Evolutionary conservation across 257 asterid species (phyloP), one percentile per base, ranked within the genome.

Genomic region (Ballota nigra): DNA sequence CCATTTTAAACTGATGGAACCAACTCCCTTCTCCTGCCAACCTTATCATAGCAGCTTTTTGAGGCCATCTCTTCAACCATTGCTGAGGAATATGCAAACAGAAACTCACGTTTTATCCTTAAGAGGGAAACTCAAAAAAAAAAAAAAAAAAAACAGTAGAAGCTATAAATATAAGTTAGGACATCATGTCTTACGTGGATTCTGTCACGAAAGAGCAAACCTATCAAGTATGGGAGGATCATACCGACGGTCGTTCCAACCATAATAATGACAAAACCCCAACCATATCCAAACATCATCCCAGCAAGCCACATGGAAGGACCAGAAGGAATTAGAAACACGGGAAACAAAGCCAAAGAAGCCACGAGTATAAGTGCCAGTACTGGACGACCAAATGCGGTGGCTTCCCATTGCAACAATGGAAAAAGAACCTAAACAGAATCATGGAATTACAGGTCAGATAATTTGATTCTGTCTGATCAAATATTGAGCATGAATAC

Each of bases 231-330:
- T 0, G 98, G 97, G 16, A 92, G 84, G 74, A 86, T 57, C 98
- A 92, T 90, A 74, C 98, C 97, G 6, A 90, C 63, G 55, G 96
- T 88, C 33, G 98, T 90, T 68, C 98, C 98, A 49, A 79, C 83
- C 98, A 90, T 89, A 80, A 92, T 92, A 47, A 92, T 89, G 79
- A 90, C 72, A 63, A 92, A 92, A 2, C 98, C 98, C 71, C 84
- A 79, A 62, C 98, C 98, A 58, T 92, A 92, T 70, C 98, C 97
- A 72, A 92, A 92, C 64, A 92, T 85, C 98, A 92, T 92, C 72
- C 98, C 98, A 55, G 98, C 96, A 60, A 92, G 80, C 98, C 98
- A 92, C 98, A 92, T 92, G 20, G 98, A 90, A 70, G 98, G 98
- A 26, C 97, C 98, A 6, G 98, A 92, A 57, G 98, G 98, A 60